Evolutionary conservation across 495 filamentous ascomycete species (phyloP), one percentile per base, ranked within the genome.

Genomic region (Podospora comata): DNA sequence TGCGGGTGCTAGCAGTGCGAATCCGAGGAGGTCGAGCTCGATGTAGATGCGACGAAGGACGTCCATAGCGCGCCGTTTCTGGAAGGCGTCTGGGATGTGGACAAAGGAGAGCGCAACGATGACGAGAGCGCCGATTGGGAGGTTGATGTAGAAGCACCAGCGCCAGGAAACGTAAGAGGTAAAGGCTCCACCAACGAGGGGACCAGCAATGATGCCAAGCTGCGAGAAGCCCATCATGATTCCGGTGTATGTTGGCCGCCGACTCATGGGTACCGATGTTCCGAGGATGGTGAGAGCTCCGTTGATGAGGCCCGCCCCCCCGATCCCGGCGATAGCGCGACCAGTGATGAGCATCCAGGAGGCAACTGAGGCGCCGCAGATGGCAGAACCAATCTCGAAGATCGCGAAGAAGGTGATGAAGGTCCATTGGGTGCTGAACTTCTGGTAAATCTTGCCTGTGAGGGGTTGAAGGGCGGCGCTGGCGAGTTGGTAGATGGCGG

Each of bases 21-120:
- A 89, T 4, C 92, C 92, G 3, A 85, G 66, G 3, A 88, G 81
- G 76, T 97, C 92, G 27, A 95, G 78, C 62, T 90, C 81, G 23
- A 78, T 74, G 3, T 85, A n/a, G 70, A 89, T 79, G 18, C 66
- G 64, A 32, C 57, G 54, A 11, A 77, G 20, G 1, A 74, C 62
- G 1, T 15, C 83, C 80, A 23, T n/a, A 1, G 72, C 30, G 74
- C 72, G 72, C 13, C 77, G 76, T 27, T 79, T 77, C 18, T 84
- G 77, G 4, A 80, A 82, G 73, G 57, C 63, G 7, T 76, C 72
- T 13, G 88, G 86, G 5, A 87, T 79, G 5, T 79, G 73, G 68
- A 85, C 79, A 6, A 83, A 75, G 60, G 84, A 79, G 72, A 90
- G 81, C 65, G 83, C 83, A 64, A 86, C 69, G 15, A 86, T 81